Base-by-base conservation (phyloP, 1,284 basidiomycete species). In the Testicularia cyperi region DNA sequence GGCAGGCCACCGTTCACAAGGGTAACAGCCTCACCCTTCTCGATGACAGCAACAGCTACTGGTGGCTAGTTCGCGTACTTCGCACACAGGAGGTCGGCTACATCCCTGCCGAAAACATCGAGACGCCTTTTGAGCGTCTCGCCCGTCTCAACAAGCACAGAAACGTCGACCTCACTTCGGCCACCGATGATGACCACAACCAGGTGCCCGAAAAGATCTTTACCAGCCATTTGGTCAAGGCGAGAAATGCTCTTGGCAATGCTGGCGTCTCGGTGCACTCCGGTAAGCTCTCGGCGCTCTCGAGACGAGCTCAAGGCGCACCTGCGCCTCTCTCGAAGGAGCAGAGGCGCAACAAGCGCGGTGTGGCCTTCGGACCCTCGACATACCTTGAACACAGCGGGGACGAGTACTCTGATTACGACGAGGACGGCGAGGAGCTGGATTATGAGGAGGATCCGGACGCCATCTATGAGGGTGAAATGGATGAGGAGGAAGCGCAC, bases 51-150 rank as follows among this genome's bases (percentile, higher is more conserved):
- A 76, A 76, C 46, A 70, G 67, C 51, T 76, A 76, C 48, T 76
- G 74, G 74, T 76, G 74, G 74, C 72, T 76, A 12, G 74, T 76
- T 16, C 69, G 74, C 18, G 74, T 76, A 15, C 57, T 75, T 35
- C 44, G 70, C 26, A 74, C 72, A 3, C 91, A 97, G 78, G 92
- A 96, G 72, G 90, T 99, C n/a, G 94, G 94, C 1, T 98, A 98
- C 78, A 98, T 99, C 41, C 94, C 94, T 14, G 94, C 94, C 0
- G 94, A 99, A 80, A 98, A 98, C 77, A 96, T 98, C 70, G 95
- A 98, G 78, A 98, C 95, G 0, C 95, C 94, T 0, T 96, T 92
- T 70, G 94, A 98, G 78, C 84, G 94, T 35, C 83, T 98, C 18
- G 94, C 94, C 0, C 82, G 94, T 51, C 81, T 98, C 47, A 98